Base-by-base conservation (phyloP, 2,329 filamentous ascomycete genomes). In the Sporothrix luriei region DNA sequence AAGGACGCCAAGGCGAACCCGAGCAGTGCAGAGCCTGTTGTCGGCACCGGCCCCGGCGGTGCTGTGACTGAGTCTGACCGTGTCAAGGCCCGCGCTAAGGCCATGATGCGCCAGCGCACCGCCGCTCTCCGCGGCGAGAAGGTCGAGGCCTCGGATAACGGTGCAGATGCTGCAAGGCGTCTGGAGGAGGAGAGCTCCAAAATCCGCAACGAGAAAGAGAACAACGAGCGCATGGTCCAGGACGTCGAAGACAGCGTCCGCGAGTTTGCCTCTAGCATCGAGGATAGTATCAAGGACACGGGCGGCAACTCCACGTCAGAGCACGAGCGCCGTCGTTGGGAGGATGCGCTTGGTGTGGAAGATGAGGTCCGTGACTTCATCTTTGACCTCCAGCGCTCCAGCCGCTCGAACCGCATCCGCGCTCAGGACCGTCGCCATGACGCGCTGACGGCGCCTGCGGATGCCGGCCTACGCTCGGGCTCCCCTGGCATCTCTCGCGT, bases 311-410 rank as follows among this genome's bases (percentile, higher is more conserved):
- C 89, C 51, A 88, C 89, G 3, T 92, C 89, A 72, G 93, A 97
- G 79, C 94, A 97, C 77, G 95, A 99, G 82, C 90, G 88, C 75
- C 89, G 95, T 72, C 88, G 95, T 72, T 99, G 95, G 95, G 93
- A 99, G 75, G 95, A 99, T 79, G 95, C 89, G 11, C 85, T 99
- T 49, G 95, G 95, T 38, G 95, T 99, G 38, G 95, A 99, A 77
- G 94, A 99, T 76, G 93, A 97, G 76, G 91, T 98, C 72, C 92
- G 93, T 76, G 95, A 99, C 77, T 98, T 99, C 79, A 99, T 99
- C 78, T 98, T 95, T 77, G 95, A 98, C 74, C 83, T 99, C 68
- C 94, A 97, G 78, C 89, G 94, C 72, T 91, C 90, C 72, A 96
- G 93, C 78, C 88, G 93, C 73, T 85, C 92, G 73, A 85, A 92